Base-by-base conservation (phyloP, 2,329 filamentous ascomycete species). In the Pseudogymnoascus sp. region DNA sequence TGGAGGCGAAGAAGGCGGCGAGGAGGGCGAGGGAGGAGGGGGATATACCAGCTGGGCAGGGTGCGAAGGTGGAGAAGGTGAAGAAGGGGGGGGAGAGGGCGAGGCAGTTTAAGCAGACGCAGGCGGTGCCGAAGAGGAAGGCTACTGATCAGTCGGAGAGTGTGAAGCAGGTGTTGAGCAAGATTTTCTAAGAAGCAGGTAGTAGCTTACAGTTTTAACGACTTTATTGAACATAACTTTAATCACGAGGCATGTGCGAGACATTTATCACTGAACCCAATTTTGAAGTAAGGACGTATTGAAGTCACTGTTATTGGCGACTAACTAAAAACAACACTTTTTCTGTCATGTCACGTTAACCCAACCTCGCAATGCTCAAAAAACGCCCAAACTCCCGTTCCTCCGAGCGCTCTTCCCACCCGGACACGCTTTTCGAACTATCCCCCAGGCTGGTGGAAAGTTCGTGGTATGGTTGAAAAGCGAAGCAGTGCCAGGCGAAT, bases 91-190 rank as follows among this genome's bases (percentile, higher is more conserved):
- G 64, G 35, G 74, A 76, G 67, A 73, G 73, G 63, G 72, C 74
- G 69, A 77, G 80, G 66, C 83, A 85, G 31, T 91, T 92, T 74
- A 86, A 83, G 74, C 89, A 92, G 77, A 85, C 83, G 63, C 76
- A 82, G 64, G 77, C 86, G 66, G 84, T 81, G 62, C 76, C 77
- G 64, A 85, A 82, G 73, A 77, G 67, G 59, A 73, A 70, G 59
- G 72, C 72, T 10, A 75, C 75, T 60, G 76, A 78, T 61, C 83
- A 83, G 70, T 78, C 82, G 1, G 83, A 83, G 33, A 78, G 81
- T 62, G 82, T 87, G 7, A 81, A 82, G 69, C 80, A 82, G 67
- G 82, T 88, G 46, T 72, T 88, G 67, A 86, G 82, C 76, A 87
- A 85, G 75, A 87, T 88, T 66, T 88, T 88, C 69, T 88, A 73